Base-by-base conservation (phyloP, 331 rosid genomes). In the Pyracantha coccinea region DNA sequence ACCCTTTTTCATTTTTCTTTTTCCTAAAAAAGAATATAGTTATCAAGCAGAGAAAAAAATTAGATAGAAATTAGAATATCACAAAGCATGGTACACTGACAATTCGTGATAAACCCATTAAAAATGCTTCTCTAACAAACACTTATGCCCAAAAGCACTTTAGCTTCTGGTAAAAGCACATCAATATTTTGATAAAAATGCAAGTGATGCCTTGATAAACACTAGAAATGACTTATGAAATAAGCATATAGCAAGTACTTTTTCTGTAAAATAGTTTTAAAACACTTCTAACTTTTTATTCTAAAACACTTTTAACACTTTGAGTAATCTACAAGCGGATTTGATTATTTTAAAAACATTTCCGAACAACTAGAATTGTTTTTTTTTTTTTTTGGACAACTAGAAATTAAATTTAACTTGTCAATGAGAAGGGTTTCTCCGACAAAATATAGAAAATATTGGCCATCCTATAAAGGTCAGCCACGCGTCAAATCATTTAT, bases 401-500 rank as follows among this genome's bases (percentile, higher is more conserved):
- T 38, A 38, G 45, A 2, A 38, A 38, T 38, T 38, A 38, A 38
- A 38, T 45, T 4, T 44, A 44, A 2, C 12, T 3, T 1, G 13
- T 54, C 9, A n/a, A 54, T 3, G 8, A 55, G 27, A 55, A 4
- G 15, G 4, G 27, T 57, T 57, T 57, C 28, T 57, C 16, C 33
- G 6, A 24, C 24, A 60, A 60, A 32, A 33, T 11, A 66, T 5
- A 11, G 57, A 28, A 66, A n/a, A 47, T 29, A 65, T 5, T 4
- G 72, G 21, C 44, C 1, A 0, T 11, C 58, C 82, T 61, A 60
- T 32, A 16, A 58, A 2, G 64, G 20, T 16, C 16, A 19, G 59
- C 87, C 88, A 82, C 87, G 88, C 74, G 68, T 86, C 38, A 35
- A 54, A 2, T 4, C 45, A 29, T 27, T 79, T 81, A 79, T 84